A percentile compares a stretch with the other conserved stretches of the same genome.
phyloP scores from a whole-genome alignment of 2,329 filamentous ascomycete species.

The Trichoderma simmonsii region DNA sequence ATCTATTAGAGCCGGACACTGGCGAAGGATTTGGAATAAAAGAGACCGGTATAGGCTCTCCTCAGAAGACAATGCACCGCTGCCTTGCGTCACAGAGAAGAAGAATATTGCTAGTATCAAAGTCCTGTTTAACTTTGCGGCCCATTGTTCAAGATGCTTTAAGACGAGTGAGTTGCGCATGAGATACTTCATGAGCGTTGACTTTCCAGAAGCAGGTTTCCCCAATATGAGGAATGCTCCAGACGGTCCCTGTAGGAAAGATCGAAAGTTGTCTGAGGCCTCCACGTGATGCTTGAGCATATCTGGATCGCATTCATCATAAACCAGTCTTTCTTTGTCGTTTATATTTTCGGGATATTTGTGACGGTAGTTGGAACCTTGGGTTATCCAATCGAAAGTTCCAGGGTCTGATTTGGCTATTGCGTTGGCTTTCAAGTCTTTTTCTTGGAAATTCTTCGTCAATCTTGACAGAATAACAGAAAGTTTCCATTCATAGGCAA shows the following conservation, averaged over 20 bases:
- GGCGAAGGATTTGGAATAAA: background rate
- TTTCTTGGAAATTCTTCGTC: background rate
- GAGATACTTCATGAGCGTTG: background rate
- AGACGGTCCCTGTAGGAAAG: background rate
- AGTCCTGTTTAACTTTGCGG: background rate
- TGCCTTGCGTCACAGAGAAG: background rate
- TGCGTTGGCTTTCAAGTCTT: background rate
- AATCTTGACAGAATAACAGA: background rate
- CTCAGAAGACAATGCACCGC: background rate
- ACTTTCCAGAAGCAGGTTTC: background rate
- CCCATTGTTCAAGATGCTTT: background rate
- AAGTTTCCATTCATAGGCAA: background rate
- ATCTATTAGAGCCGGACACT: background rate
- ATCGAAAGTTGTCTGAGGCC: background rate
- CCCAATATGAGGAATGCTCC: background rate
- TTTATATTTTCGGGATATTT: background rate
- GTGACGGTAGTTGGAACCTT: background rate
- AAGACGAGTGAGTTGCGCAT: background rate
- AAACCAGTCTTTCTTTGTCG: background rate
- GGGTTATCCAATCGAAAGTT: background rate
- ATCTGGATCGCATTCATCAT: background rate
- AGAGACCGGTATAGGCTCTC: background rate
- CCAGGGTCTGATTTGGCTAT: background rate
- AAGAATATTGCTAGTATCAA: background rate
- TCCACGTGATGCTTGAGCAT: background rate